Evolutionary conservation across 2,329 filamentous ascomycete genomes (phyloP).

Genomic region (Fusarium buxicola): DNA sequence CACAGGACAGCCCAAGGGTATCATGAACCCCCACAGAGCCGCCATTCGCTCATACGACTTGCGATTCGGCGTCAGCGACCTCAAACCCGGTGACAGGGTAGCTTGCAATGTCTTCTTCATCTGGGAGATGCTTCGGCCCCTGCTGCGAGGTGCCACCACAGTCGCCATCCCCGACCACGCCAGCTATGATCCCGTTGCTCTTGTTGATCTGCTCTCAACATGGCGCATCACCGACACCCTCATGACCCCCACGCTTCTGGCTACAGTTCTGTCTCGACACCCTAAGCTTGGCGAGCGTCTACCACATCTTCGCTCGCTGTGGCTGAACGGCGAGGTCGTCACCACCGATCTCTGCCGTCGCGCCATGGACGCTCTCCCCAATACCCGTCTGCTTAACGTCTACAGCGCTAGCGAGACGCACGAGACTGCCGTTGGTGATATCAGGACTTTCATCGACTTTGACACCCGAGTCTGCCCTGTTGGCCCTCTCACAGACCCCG

Average conservation of each 20-base stretch:
- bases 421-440: conserved; percentile 82
- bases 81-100: conserved; percentile 78
- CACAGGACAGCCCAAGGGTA: conserved; percentile 83
- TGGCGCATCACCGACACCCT: conserved; percentile 81
- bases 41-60: conserved; percentile 79
- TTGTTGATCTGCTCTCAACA: conserved; percentile 75
- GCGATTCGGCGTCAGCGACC: conserved; percentile 76
- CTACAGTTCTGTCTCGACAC: conserved; percentile 78
- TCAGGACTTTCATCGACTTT: conserved; percentile 72
- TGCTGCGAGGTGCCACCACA: conserved; percentile 80
- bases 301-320: conserved; percentile 75
- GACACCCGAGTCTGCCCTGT: conserved; percentile 78
- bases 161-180: conserved; percentile 79
- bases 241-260: conserved; percentile 84
- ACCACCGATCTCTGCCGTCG: conserved; percentile 80
- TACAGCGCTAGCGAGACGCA: conserved; percentile 88
- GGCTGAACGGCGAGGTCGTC: conserved; percentile 87
- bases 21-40: conserved; percentile 81
- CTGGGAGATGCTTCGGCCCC: conserved; percentile 84
- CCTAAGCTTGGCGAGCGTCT: conserved; percentile 72
- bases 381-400: conserved; percentile 78
- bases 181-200: conserved; percentile 80
- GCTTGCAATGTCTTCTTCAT: conserved; percentile 92
- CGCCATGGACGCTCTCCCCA: conserved; percentile 74
- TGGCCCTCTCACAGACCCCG: conserved; percentile 74